Percentiles rank a stretch among this genome's conserved stretches.
Conservation (phyloP, 2,329 filamentous ascomycete species). For the Ascosphaera aggregata region DNA sequence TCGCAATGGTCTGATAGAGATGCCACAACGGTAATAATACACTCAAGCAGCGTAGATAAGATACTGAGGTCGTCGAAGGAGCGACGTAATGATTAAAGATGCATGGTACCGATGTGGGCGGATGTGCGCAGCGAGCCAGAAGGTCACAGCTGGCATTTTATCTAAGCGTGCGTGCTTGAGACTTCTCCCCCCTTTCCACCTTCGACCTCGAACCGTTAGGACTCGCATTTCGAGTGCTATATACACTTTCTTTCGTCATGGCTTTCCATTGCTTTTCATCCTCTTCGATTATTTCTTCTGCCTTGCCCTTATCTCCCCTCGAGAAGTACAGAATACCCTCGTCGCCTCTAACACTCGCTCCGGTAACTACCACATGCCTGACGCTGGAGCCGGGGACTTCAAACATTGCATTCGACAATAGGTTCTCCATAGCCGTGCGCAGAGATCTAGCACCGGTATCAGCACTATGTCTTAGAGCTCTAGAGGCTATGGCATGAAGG, state of each 20-base stretch:
- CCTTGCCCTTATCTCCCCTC: slow-evolving; percentile 26
- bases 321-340: slow-evolving; percentile 30
- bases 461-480: slow-evolving; percentile 31
- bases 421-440: slow-evolving; percentile 58
- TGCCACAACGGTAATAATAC: too few relatives aligned
- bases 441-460: slow-evolving; percentile 60
- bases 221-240: neutral
- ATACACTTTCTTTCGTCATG: neutral
- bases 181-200: neutral
- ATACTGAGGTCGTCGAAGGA: too few relatives aligned
- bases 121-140: too few relatives aligned
- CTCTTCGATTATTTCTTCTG: slow-evolving; percentile 25
- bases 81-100: too few relatives aligned
- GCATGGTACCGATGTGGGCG: too few relatives aligned
- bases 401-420: slow-evolving; percentile 61
- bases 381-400: slow-evolving; percentile 44
- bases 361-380: slow-evolving; percentile 50
- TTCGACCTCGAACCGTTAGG: neutral
- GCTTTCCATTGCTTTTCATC: slow-evolving; percentile 28
- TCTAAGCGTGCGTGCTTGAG: neutral
- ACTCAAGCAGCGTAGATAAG: too few relatives aligned
- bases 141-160: neutral
- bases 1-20: too few relatives aligned
- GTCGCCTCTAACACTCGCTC: slow-evolving; percentile 39
- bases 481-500: slow-evolving; percentile 57